Base-by-base conservation (phyloP, 192 early-diverging fungal genomes). In the Backusella tuberculispora region DNA sequence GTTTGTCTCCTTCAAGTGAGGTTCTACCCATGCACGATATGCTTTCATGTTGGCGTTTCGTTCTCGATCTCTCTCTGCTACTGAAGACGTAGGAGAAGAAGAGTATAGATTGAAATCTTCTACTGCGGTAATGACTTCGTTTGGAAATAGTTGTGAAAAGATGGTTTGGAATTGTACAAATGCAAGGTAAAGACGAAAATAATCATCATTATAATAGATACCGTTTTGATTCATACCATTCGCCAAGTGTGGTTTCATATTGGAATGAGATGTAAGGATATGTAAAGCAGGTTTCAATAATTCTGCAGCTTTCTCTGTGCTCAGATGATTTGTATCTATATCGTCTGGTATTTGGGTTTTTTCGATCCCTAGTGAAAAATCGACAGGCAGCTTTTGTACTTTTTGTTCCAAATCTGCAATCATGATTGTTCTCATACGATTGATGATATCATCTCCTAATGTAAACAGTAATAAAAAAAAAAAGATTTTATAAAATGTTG, bases 221-320 rank as follows among this genome's bases (percentile, higher is more conserved):
- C 81, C 81, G 42, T 83, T 83, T 68, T 83, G 81, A 71, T 83
- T 83, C 81, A 83, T 83, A 5, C 81, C 81, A 24, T 83, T 83
- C 13, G 76, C 78, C 38, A 79, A 34, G 66, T 83, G 81, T 2
- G 81, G 81, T 70, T 83, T 83, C 77, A 79, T 73, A 48, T 79
- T 83, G 17, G 74, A 72, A 37, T 78, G 75, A 1, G 42, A 6
- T 4, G 75, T 76, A 9, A 83, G 67, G 9, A 79, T 73, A 14
- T 47, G 42, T 9, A 79, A 34, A 6, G 77, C 67, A 1, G 77
- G 81, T 42, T 69, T 69, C 24, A 83, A 66, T 1, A 69, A 63
- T 64, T 78, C 70, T 1, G 53, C 63, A 6, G 50, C 47, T 44
- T 68, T 41, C 40, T 75, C 48, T 7, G 40, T 40, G 5, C 24